Evolutionary conservation across 257 asterid species (phyloP).

Genomic region (Solanum infundibuliforme): DNA sequence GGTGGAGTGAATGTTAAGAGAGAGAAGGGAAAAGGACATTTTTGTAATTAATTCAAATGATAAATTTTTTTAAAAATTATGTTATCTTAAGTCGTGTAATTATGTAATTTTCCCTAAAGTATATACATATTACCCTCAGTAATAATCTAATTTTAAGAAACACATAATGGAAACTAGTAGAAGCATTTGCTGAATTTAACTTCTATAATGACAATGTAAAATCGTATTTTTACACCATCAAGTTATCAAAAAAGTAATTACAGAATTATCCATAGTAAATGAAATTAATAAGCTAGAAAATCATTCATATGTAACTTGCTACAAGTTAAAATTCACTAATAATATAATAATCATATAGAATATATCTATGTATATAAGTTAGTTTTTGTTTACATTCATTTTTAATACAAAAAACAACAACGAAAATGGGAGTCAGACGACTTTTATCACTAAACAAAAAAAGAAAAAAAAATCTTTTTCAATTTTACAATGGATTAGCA

Average conservation of each 20-base stretch:
- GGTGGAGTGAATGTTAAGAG: not conserved
- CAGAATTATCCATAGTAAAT: not conserved
- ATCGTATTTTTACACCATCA: not conserved
- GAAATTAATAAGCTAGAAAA: not conserved
- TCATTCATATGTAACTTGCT: not conserved
- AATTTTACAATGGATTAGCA: not conserved
- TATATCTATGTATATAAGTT: not conserved
- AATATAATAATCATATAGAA: not conserved
- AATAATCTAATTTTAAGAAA: not conserved
- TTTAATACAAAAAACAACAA: not conserved
- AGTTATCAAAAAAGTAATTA: not conserved
- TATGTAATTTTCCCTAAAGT: no score
- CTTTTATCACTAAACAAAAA: not conserved
- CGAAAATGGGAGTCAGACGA: not conserved
- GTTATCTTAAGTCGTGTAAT: not conserved
- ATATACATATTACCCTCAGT: not conserved
- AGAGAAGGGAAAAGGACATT: not conserved
- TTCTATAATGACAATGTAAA: not conserved
- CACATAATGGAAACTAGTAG: not conserved
- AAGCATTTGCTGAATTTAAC: not conserved
- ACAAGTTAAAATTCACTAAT: not conserved
- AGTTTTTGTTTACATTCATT: not conserved
- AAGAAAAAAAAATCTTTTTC: not conserved
- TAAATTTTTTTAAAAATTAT: rapidly evolving
- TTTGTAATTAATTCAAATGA: not conserved